Evolutionary conservation across 345 rosid genomes (phyloP).

Genomic region (Cardiospermum halicacabum): DNA sequence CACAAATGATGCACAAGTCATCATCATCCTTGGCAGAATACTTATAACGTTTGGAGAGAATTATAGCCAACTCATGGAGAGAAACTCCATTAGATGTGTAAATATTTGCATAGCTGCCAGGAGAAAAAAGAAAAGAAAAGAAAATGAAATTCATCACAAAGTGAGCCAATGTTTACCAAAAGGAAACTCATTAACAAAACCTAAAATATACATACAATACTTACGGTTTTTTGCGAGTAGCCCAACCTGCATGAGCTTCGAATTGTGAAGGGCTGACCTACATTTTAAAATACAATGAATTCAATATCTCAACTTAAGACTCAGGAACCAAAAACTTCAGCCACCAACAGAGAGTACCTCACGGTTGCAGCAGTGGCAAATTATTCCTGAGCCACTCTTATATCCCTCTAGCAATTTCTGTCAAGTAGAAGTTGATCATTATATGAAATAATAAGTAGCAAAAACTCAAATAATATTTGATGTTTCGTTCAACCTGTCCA

Average conservation of each 20-base stretch:
- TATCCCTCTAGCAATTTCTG: slow-evolving; percentile 93
- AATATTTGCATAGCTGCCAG: slow-evolving; percentile 80
- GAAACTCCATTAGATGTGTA: slow-evolving; percentile 97
- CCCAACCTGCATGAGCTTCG: slow-evolving; percentile 99
- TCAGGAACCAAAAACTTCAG: slow-evolving; percentile 12
- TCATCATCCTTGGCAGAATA: slow-evolving; percentile 78
- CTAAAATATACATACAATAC: slow-evolving; percentile 17
- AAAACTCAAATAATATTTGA: slow-evolving; percentile 22
- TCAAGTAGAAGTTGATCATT: slow-evolving; percentile 30
- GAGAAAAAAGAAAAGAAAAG: slow-evolving; percentile 19
- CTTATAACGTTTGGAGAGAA: slow-evolving; percentile 70
- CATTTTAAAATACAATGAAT: slow-evolving; percentile 18
- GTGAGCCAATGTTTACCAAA: background rate
- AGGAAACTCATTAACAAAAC: background rate
- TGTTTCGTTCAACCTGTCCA: slow-evolving; percentile 64
- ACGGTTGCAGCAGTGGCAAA: slow-evolving; percentile 80
- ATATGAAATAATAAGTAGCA: slow-evolving; percentile 21
- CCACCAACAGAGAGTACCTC: slow-evolving; percentile 55
- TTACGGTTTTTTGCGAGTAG: slow-evolving; percentile 95
- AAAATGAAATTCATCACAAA: slow-evolving; percentile 17
- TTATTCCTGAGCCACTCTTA: slow-evolving; percentile 78
- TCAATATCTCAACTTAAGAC: slow-evolving; percentile 16
- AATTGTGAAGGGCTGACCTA: slow-evolving; percentile 97
- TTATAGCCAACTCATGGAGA: slow-evolving; percentile 88
- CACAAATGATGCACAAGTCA: slow-evolving; percentile 81